Base-by-base conservation (phyloP, 75 land plant species). In the Azolla pinnata region DNA sequence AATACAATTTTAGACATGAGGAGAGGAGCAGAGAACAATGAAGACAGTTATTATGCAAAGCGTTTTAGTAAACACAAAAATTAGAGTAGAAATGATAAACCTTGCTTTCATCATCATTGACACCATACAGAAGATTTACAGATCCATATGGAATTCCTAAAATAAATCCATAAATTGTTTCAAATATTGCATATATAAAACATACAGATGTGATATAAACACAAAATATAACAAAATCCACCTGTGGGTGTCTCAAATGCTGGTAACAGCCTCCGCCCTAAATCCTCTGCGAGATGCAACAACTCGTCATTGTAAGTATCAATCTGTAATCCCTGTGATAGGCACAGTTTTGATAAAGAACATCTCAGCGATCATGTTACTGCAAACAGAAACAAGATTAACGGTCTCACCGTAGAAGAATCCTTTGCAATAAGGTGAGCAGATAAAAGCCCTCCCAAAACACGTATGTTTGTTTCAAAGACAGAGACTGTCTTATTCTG, bases 231-330 rank as follows among this genome's bases (percentile, higher is more conserved):
- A n/a, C n/a, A n/a, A n/a, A n/a, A 50, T 50, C 25, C 4, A 93
- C 98, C 98, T 78, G 96, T 89, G 31, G 98, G 98, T 62, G 98
- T 93, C 32, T 93, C 90, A 79, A 93, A 93, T 31, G 98, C 90
- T 67, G 98, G 96, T 51, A 93, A 47, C 55, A 93, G 34, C 46
- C 96, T 77, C 27, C 66, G 68, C 23, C 78, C 98, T 62, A 93
- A 71, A 75, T 85, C 90, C 59, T 83, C 87, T 54, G 90, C 64
- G 67, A 93, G 70, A 49, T 79, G 60, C 52, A 93, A 79, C 60
- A 93, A 65, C 34, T 93, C 72, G 52, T 81, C 74, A 59, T 93
- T 62, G 63, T 93, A 93, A 23, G 75, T 63, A 32, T 71, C 79
- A 48, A 93, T 65, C 56, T 68, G 81, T 90, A 93, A 72, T 34